Percentiles rank a stretch among this genome's conserved stretches.
Conservation (phyloP, 306 rosid species). For the Benincasa hispida region DNA sequence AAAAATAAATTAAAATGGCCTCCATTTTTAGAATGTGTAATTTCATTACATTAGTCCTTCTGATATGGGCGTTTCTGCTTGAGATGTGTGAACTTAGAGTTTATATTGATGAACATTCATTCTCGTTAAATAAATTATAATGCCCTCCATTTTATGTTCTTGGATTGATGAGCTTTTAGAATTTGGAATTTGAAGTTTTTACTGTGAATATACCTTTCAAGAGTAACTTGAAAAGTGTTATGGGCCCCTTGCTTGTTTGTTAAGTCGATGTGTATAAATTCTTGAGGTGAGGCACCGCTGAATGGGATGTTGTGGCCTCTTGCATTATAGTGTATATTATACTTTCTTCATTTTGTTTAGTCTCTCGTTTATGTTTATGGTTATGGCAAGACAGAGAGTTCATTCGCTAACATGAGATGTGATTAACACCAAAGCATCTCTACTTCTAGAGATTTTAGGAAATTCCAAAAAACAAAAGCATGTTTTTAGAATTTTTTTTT, state of each 20-base stretch:
- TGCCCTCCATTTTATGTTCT: not conserved
- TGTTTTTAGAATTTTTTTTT: no score
- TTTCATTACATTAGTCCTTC: not conserved
- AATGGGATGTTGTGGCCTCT: not conserved
- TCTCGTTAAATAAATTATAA: not conserved
- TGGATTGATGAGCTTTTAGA: not conserved
- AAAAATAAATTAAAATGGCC: no score
- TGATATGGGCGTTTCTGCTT: not conserved
- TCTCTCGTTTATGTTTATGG: no score
- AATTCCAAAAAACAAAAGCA: no score
- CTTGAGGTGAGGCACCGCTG: not conserved
- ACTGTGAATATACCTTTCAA: not conserved
- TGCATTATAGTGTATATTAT: not conserved
- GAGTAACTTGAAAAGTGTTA: not conserved
- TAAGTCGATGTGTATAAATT: not conserved
- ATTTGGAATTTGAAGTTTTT: not conserved
- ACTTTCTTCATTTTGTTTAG: not conserved
- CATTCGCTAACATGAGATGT: no score
- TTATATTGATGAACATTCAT: not conserved
- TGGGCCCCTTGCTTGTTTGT: not conserved
- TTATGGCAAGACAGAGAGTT: no score
- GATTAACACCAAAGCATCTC: no score
- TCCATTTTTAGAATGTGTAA: not conserved
- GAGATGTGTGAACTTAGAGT: not conserved
- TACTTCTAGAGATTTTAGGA: no score